Base-by-base conservation (phyloP, 768 basidiomycete species). In the Amyloporia xantha region DNA sequence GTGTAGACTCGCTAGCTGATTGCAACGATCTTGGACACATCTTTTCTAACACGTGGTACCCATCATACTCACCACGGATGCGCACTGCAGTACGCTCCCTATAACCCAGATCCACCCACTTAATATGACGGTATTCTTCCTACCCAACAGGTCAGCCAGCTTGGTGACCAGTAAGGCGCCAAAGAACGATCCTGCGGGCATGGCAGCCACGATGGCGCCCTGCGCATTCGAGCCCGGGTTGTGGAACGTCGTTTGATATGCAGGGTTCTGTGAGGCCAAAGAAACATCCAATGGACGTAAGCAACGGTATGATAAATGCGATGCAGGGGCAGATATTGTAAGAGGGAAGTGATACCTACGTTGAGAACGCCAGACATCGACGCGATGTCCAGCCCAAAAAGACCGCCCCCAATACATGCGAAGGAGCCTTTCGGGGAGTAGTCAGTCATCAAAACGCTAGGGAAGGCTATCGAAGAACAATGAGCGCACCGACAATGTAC, bases 301-400 rank as follows among this genome's bases (percentile, higher is more conserved):
- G n/a, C n/a, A n/a, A n/a, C n/a, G n/a, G n/a, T n/a, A n/a, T n/a
- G n/a, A n/a, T n/a, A n/a, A n/a, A n/a, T n/a, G n/a, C n/a, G n/a
- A n/a, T n/a, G n/a, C n/a, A n/a, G n/a, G n/a, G n/a, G n/a, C n/a
- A n/a, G n/a, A n/a, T n/a, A n/a, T n/a, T n/a, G n/a, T n/a, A n/a
- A n/a, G n/a, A n/a, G n/a, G n/a, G n/a, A n/a, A n/a, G n/a, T n/a
- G n/a, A 61, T 69, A 51, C 55, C 12, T 37, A 80, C 78, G 47
- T 62, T 82, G 55, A 87, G 66, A 44, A 87, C 83, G 6, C 81
- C 84, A 44, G 85, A 84, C 85, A 87, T 87, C 60, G 84, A 87
- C 58, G 84, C 84, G 60, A 88, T 86, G 71, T 88, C 86, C 69
- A 88, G 62, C 63, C 86, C 86, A 60, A 87, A 88, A 28, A 88